Conservation (phyloP, 768 basidiomycete species). For the Mycena rebaudengoi region DNA sequence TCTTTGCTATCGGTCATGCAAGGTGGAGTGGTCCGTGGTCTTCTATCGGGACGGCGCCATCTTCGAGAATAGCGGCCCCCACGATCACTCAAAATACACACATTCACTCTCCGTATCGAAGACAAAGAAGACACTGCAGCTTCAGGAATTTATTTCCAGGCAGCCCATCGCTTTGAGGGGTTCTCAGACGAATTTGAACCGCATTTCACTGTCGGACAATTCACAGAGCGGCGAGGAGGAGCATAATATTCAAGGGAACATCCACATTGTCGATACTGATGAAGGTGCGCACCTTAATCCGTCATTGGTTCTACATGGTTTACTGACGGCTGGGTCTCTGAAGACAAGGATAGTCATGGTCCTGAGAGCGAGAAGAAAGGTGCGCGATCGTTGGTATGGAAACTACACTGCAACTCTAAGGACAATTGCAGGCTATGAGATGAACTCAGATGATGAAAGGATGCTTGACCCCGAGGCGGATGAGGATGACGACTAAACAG, state of each 20-base stretch:
- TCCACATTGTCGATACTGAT: not conserved
- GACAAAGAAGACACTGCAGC: not conserved
- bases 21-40: slow-evolving; percentile 9
- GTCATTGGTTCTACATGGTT: too few relatives aligned
- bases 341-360: too few relatives aligned
- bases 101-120: not conserved
- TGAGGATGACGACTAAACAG: not conserved
- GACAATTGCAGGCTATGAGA: not conserved
- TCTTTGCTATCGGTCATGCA: not conserved
- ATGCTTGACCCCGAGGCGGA: not conserved
- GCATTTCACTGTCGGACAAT: not conserved
- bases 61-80: slow-evolving; percentile 7
- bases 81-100: slow-evolving; percentile 5
- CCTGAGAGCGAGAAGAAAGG: not conserved
- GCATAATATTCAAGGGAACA: not conserved
- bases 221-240: not conserved
- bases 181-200: not conserved
- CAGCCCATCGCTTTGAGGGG: too few relatives aligned
- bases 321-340: not conserved
- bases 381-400: not conserved
- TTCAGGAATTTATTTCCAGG: too few relatives aligned
- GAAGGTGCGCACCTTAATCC: too few relatives aligned
- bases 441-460: too few relatives aligned
- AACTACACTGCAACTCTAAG: too few relatives aligned
- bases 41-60: slow-evolving; percentile 2